Conservation (phyloP, 2,329 filamentous ascomycete genomes). For the Monosporascus ibericus region DNA sequence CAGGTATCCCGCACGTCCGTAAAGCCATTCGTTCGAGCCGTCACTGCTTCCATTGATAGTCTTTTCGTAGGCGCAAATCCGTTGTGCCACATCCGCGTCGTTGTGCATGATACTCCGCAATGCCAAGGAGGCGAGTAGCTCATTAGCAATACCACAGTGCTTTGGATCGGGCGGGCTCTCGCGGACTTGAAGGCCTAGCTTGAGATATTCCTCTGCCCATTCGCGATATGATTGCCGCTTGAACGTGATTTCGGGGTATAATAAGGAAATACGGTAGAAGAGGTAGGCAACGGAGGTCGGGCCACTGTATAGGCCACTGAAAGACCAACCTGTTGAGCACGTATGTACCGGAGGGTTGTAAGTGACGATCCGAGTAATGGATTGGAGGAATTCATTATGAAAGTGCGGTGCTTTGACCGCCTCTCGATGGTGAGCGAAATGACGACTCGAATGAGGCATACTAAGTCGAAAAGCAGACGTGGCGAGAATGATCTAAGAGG, state of each 20-base stretch:
- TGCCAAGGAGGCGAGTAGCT: slow-evolving; percentile 41
- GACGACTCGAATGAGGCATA: neutral
- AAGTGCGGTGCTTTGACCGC: neutral
- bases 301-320: slow-evolving; percentile 46
- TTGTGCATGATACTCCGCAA: slow-evolving; percentile 37
- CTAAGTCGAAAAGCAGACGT: too few species aligned
- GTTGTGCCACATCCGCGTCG: slow-evolving; percentile 30
- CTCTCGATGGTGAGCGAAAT: neutral
- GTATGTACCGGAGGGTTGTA: slow-evolving; percentile 19
- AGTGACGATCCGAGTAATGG: slow-evolving; percentile 16
- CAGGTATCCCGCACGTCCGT: slow-evolving; percentile 61
- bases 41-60: slow-evolving; percentile 39
- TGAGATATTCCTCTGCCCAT: slow-evolving; percentile 44
- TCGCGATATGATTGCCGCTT: slow-evolving; percentile 33
- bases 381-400: slow-evolving; percentile 14
- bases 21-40: slow-evolving; percentile 55
- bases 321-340: slow-evolving; percentile 22
- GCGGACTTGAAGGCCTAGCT: slow-evolving; percentile 27
- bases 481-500: too few species aligned
- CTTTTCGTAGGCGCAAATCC: slow-evolving; percentile 34
- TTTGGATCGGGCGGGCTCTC: slow-evolving; percentile 29
- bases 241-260: slow-evolving; percentile 38
- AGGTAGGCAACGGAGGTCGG: slow-evolving; percentile 52
- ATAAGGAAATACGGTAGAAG: slow-evolving; percentile 41
- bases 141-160: slow-evolving; percentile 44